These are phyloP conservation scores for Arabidopsis arenosa DNA, from an alignment of 345 rosid species.

Conservation along the genomic window DNA sequence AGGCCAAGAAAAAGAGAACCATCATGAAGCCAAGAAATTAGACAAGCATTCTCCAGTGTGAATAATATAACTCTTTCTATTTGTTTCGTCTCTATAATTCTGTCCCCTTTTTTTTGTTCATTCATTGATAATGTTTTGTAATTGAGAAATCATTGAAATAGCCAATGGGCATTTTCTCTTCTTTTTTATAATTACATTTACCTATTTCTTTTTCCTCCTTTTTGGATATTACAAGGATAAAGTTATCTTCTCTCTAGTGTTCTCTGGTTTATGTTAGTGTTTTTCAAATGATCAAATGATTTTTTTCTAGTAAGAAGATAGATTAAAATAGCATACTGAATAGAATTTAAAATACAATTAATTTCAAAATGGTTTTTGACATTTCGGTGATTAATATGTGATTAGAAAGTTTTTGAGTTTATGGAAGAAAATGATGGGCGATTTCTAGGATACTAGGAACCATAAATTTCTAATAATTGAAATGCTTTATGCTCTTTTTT, in stretches of 20 bases:
- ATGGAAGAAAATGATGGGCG: background rate
- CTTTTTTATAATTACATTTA: background rate
- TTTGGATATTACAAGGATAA: constrained; percentile 1
- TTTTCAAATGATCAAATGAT: background rate
- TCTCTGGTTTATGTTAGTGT: background rate
- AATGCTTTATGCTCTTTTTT: background rate
- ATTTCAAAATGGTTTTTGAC: background rate
- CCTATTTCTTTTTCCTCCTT: background rate
- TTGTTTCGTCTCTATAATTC: constrained; percentile 2
- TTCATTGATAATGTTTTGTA: constrained; percentile 42
- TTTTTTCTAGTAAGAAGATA: background rate
- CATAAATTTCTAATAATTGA: background rate
- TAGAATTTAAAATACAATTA: background rate
- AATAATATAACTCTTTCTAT: constrained; percentile 23
- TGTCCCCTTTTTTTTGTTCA: background rate
- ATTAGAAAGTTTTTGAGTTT: background rate
- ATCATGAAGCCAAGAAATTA: constrained; percentile 70
- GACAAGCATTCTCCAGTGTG: constrained; percentile 73
- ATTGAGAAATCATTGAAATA: constrained; percentile 16
- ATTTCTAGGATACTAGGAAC: background rate
- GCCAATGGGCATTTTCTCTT: constrained; percentile 16
- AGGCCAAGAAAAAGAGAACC: constrained; percentile 66
- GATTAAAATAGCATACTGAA: background rate
- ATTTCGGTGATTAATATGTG: background rate
- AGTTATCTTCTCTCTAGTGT: background rate